Percentiles rank a stretch among this genome's conserved stretches.
Conservation (phyloP, 495 filamentous ascomycete species). For the Usnea hakonensis region DNA sequence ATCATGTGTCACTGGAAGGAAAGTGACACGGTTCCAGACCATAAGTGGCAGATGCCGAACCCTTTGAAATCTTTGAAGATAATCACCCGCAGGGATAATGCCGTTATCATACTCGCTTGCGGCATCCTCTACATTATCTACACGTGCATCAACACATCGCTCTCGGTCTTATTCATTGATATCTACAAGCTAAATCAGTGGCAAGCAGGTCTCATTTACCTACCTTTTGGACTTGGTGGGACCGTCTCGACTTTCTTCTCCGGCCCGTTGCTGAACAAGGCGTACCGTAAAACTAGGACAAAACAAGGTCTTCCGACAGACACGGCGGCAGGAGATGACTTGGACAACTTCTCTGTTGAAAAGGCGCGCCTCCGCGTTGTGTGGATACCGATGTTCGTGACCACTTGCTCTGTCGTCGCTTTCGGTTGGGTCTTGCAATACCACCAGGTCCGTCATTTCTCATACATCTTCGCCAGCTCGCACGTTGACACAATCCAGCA, state of each 20-base stretch:
- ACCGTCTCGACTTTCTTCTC: conserved; percentile 23
- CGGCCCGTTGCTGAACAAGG: conserved; percentile 18
- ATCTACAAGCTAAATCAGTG: conserved; percentile 25
- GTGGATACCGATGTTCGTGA: conserved; percentile 21
- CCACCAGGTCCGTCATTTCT: conserved; percentile 13
- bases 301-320: conserved; percentile 42
- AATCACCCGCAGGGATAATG: conserved; percentile 20
- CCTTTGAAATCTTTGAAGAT: conserved; percentile 24
- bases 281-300: conserved; percentile 8
- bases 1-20: conserved; percentile 16
- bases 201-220: conserved; percentile 31
- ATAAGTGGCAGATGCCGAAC: conserved; percentile 23
- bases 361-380: conserved; percentile 47
- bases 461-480: background rate
- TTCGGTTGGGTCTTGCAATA: conserved; percentile 29
- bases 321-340: conserved; percentile 44
- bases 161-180: conserved; percentile 22
- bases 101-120: conserved; percentile 16
- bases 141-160: conserved; percentile 22
- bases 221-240: conserved; percentile 29
- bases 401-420: conserved; percentile 41
- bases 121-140: conserved; percentile 23
- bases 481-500: conserved; percentile 16
- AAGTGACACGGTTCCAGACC: conserved; percentile 10
- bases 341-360: conserved; percentile 56